phyloP scores from a whole-genome alignment of 257 asterid genomes.

The Cordia subcordata region DNA sequence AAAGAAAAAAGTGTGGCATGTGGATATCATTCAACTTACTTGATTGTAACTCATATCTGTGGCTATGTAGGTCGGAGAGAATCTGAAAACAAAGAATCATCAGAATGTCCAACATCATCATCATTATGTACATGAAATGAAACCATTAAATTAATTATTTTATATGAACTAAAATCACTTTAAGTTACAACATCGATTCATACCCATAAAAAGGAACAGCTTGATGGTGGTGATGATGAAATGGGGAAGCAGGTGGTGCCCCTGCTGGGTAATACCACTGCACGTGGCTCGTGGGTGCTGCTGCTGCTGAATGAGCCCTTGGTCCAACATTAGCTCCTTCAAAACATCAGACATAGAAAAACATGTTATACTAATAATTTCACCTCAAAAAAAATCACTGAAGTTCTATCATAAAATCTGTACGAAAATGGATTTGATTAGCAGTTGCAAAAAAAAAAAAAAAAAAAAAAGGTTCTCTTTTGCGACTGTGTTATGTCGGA shows the following conservation, averaged over 20 bases:
- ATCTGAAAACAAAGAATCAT: slow-evolving; percentile 19
- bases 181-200: not conserved
- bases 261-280: slow-evolving; percentile 72
- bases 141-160: not conserved
- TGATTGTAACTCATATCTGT: slow-evolving; percentile 73
- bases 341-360: not conserved
- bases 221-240: slow-evolving; percentile 50
- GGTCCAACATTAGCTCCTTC: slow-evolving; percentile 64
- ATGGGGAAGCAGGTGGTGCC: slow-evolving; percentile 17
- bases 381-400: too few species aligned
- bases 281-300: slow-evolving; percentile 53
- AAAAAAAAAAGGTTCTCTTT: too few species aligned
- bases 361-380: too few species aligned
- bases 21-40: slow-evolving; percentile 45
- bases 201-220: slow-evolving; percentile 72
- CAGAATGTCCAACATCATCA: not conserved
- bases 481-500: too few species aligned
- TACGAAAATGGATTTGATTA: too few species aligned
- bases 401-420: too few species aligned
- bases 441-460: too few species aligned
- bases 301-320: slow-evolving; percentile 33
- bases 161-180: not conserved
- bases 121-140: not conserved
- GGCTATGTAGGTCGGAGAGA: slow-evolving; percentile 67
- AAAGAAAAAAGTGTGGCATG: not conserved